Evolutionary conservation across 768 basidiomycete genomes (phyloP), one percentile per base, ranked within the genome.

Genomic region (Lentinula detonsa): DNA sequence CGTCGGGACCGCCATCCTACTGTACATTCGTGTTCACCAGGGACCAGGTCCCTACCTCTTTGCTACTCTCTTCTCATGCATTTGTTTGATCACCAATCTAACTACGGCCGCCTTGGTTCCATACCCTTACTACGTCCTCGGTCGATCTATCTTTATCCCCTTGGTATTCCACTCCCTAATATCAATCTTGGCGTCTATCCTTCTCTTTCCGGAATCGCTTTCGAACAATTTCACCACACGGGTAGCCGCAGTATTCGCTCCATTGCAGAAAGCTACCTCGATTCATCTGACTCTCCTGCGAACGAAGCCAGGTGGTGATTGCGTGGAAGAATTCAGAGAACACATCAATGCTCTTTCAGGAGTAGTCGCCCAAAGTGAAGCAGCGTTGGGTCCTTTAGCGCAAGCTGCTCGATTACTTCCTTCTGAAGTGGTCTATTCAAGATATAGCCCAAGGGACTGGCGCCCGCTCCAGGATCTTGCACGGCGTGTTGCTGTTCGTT

Each of bases 41-140:
- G 84, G 87, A 2, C 86, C 87, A 0, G 85, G 88, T 1, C 88
- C 87, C 0, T 86, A 85, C 65, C 68, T 81, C 0, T 76, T 85
- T 59, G 79, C 85, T 0, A 74, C 71, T 21, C 69, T 88, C 9
- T 78, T 91, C 33, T 81, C 76, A 9, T 88, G 86, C 68, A 80
- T 90, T 40, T 78, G 79, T 65, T 57, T 87, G 76, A 64, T 37
- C 13, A 13, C 60, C 37, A 21, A 21, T 45, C n/a, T 23, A 8
- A 85, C 82, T 0, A 84, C 83, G 0, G 81, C 83, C 0, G 79
- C 71, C 11, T 71, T 91, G 7, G 85, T 81, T 65, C 90, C 90
- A 0, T 90, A 76, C 64, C 83, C 88, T 1, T 81, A 80, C 67
- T 91, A 91, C 69, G 64, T 56, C 76, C 65, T 83, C 16, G 88